These are phyloP conservation scores for Xylariaceae sp. DNA, from an alignment of 2,329 filamentous ascomycete genomes.

Conservation along the genomic window DNA sequence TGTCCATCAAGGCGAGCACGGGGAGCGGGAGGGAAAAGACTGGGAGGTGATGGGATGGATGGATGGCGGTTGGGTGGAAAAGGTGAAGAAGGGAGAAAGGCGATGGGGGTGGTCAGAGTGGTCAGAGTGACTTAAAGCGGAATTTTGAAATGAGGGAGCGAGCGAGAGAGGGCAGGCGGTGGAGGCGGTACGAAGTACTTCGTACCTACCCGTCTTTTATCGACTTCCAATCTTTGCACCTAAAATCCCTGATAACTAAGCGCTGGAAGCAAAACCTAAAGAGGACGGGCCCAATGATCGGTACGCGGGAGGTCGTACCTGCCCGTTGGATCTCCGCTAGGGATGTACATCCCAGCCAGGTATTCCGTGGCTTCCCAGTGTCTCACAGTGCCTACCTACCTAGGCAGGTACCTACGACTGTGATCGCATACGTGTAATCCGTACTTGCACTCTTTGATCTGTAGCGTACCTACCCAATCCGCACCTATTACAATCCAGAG, in stretches of 20 bases:
- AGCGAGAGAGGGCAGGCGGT: conserved; percentile 12
- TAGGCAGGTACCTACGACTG: background rate
- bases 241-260: conserved; percentile 3
- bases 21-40: conserved; percentile 1
- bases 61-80: conserved; percentile 5
- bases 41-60: conserved; percentile 1
- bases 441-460: too few species aligned
- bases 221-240: background rate
- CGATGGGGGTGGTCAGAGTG: background rate
- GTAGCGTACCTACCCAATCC: background rate
- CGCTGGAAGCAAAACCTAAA: background rate
- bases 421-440: background rate
- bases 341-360: background rate
- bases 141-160: conserved; percentile 11
- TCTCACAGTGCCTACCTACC: background rate
- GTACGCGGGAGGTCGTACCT: background rate
- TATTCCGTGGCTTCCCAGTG: too few species aligned
- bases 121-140: conserved; percentile 11
- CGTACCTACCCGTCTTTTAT: background rate
- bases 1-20: conserved; percentile 3
- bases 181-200: conserved; percentile 6
- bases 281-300: background rate
- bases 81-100: conserved; percentile 8
- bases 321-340: background rate
- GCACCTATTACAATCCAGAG: too few species aligned